Percentiles rank a stretch among this genome's conserved stretches.
Conservation (phyloP, 1,139 yeast species). For the Taphrina betulina region DNA sequence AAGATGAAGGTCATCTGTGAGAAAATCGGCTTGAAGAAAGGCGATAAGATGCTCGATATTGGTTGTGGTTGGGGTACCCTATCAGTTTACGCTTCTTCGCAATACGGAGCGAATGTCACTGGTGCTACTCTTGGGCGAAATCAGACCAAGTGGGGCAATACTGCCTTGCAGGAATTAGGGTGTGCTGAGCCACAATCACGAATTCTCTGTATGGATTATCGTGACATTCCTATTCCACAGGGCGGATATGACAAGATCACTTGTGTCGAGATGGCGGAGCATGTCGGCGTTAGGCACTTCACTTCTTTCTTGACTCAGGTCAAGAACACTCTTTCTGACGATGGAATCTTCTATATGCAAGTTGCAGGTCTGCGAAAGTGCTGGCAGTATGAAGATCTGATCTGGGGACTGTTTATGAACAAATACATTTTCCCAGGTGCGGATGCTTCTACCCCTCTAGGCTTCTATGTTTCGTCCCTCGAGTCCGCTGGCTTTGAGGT, state of each 20-base stretch:
- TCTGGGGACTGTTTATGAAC: slow-evolving; percentile 96
- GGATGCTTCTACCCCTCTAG: slow-evolving; percentile 91
- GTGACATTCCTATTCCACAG: slow-evolving; percentile 79
- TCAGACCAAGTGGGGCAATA: slow-evolving; percentile 88
- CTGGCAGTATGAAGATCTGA: slow-evolving; percentile 92
- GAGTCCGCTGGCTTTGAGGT: slow-evolving; percentile 87
- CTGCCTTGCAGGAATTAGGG: slow-evolving; percentile 66
- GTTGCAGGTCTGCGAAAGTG: slow-evolving; percentile 87
- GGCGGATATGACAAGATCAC: slow-evolving; percentile 84
- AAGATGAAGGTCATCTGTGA: slow-evolving; percentile 84
- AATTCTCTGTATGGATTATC: slow-evolving; percentile 81
- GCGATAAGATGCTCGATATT: slow-evolving; percentile 74
- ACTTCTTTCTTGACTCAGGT: slow-evolving; percentile 74
- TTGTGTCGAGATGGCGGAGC: slow-evolving; percentile 94
- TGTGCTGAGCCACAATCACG: slow-evolving; percentile 66
- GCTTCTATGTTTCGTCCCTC: slow-evolving; percentile 71
- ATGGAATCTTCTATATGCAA: slow-evolving; percentile 82
- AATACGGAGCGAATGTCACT: slow-evolving; percentile 81
- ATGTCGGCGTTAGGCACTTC: slow-evolving; percentile 88
- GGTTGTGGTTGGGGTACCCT: slow-evolving; percentile 98
- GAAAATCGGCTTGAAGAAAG: slow-evolving; percentile 70
- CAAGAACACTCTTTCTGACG: slow-evolving; percentile 83
- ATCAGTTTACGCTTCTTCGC: slow-evolving; percentile 77
- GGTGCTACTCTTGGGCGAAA: slow-evolving; percentile 87
- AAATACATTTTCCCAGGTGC: slow-evolving; percentile 97